Base-by-base conservation (phyloP, 371 early-diverging fungal genomes). In the Mortierella sp. region DNA sequence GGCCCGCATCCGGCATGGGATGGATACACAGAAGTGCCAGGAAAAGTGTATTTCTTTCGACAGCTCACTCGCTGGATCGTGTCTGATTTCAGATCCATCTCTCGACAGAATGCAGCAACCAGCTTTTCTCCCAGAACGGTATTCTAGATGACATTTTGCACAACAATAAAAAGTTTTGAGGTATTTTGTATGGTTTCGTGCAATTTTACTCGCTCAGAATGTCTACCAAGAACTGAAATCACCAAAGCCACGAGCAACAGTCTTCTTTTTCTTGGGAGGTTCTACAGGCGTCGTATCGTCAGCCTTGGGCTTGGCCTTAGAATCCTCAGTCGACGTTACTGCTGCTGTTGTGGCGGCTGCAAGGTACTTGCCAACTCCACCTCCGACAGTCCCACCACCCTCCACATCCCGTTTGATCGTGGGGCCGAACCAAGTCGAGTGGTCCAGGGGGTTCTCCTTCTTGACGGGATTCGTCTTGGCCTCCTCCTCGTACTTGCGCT, bases 391-490 rank as follows among this genome's bases (percentile, higher is more conserved):
- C 4, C 76, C 78, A 8, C 67, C 79, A 4, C 77, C 68, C 22
- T 77, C 73, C 19, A 77, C 74, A 45, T 73, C 85, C 5, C 86
- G 79, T 26, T 86, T 84, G 16, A 92, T 82, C 67, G 88, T 91
- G 5, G 92, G 91, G 1, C 94, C 94, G 83, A 95, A 93, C 94
- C 94, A 94, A 0, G 92, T 94, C 2, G 89, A 88, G 26, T 88
- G 87, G 39, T 90, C 87, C 53, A 88, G 64, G 37, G 86, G 84
- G 39, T 74, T 83, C 76, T 75, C 87, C 69, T 86, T 85, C 73
- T 86, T 85, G 64, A 71, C 76, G 10, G 73, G 66, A 45, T 68
- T 74, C 64, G 64, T 79, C 66, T 88, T 87, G 47, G 87, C 90
- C 19, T 88, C 90, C 34, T 90, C 90, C 71, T 91, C 90, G 64